Percentiles rank a stretch among this genome's conserved stretches.
Conservation (phyloP, 345 rosid genomes). For the Noccaea bulbosa region DNA sequence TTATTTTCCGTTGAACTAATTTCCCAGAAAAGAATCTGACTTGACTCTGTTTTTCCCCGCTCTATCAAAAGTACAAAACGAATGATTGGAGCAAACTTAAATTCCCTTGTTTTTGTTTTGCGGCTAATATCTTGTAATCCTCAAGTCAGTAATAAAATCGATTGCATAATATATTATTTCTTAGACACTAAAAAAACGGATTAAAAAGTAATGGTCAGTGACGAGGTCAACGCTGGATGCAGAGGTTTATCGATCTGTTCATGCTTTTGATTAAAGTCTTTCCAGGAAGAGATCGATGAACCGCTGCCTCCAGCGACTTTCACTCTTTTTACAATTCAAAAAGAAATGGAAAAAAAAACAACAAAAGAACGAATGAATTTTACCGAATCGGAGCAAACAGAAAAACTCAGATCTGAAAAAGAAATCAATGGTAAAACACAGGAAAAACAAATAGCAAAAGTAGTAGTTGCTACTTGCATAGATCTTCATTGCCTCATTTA, state of each 20-base stretch:
- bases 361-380: background rate
- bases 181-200: background rate
- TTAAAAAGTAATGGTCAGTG: background rate
- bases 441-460: constrained; percentile 1
- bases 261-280: constrained; percentile 44
- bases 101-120: no score
- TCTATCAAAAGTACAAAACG: background rate
- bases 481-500: constrained; percentile 6
- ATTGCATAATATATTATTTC: background rate
- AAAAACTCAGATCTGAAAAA: constrained; percentile 41
- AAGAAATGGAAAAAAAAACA: background rate
- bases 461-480: background rate
- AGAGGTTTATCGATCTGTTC: constrained; percentile 99
- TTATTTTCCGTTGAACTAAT: background rate
- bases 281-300: constrained; percentile 97
- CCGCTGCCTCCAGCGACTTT: constrained; percentile 98
- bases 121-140: no score
- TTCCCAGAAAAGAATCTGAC: background rate
- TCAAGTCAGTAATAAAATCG: background rate
- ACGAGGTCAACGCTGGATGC: constrained; percentile 82
- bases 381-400: constrained; percentile 16
- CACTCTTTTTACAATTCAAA: constrained; percentile 9
- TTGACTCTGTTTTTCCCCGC: background rate
- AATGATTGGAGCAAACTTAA: background rate
- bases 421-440: background rate